Conservation (phyloP, 2,329 filamentous ascomycete genomes). For the Didymella pinodella region DNA sequence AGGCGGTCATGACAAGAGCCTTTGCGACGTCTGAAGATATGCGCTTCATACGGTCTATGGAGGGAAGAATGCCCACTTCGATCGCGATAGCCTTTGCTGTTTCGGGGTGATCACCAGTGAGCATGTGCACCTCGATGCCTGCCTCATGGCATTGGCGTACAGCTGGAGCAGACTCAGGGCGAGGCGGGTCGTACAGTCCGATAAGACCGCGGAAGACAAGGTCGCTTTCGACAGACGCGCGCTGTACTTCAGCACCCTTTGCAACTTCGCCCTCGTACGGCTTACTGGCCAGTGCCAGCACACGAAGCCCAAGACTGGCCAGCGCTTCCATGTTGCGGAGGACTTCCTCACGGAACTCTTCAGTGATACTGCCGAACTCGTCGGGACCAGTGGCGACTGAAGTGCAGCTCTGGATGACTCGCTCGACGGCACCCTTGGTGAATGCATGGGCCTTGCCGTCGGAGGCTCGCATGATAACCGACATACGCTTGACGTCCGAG, state of each 20-base stretch:
- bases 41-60: slow-evolving; percentile 23
- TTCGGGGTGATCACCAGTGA: slow-evolving; percentile 58
- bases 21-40: slow-evolving; percentile 42
- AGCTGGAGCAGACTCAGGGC: slow-evolving; percentile 73
- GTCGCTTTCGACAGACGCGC: slow-evolving; percentile 70
- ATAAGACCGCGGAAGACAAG: slow-evolving; percentile 80
- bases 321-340: slow-evolving; percentile 74
- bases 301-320: slow-evolving; percentile 71
- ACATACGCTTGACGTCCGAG: slow-evolving; percentile 79
- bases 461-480: slow-evolving; percentile 67
- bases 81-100: slow-evolving; percentile 58
- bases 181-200: slow-evolving; percentile 85
- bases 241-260: slow-evolving; percentile 58
- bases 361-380: slow-evolving; percentile 55
- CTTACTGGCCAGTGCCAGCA: slow-evolving; percentile 70
- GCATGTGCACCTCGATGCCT: slow-evolving; percentile 59
- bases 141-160: slow-evolving; percentile 56
- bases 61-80: slow-evolving; percentile 57
- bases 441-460: slow-evolving; percentile 55
- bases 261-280: slow-evolving; percentile 54
- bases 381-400: slow-evolving; percentile 57
- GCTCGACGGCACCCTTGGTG: slow-evolving; percentile 74
- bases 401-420: slow-evolving; percentile 70
- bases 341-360: slow-evolving; percentile 64
- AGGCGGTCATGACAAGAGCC: slow-evolving; percentile 48